Evolutionary conservation across 805 yeast genomes (phyloP), one percentile per base, ranked within the genome.

Genomic region (Maudiozyma serrabonitensis): DNA sequence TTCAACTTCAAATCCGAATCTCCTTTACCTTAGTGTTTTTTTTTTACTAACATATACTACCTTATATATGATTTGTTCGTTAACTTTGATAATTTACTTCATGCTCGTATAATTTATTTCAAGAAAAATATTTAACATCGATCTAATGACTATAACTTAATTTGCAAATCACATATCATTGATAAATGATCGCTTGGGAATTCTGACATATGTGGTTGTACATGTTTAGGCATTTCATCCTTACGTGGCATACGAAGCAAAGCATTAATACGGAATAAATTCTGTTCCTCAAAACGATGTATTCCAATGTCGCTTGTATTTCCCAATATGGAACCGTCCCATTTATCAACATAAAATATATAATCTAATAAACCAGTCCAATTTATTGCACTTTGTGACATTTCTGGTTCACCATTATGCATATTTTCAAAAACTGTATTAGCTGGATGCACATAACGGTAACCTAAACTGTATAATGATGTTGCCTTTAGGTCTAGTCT

Each of bases 171-270:
- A 2, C 89, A 90, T 72, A 87, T 79, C 69, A 90, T 64, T 57
- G 95, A 82, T 18, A 91, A 67, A 69, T 90, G 98, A 60, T 90
- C 98, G 51, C 95, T 86, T 3, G 95, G 95, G 61, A 81, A 88
- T 59, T 82, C 87, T 1, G 84, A 84, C 26, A 73, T 74, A 52
- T 88, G 75, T 0, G 97, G 97, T 57, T 84, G 90, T 0, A 95
- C 95, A 60, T 82, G 84, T 1, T 74, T 71, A 0, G 89, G 83
- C 91, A 88, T 82, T 46, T 89, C 95, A 5, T 67, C 71, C 0
- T 78, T 78, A 16, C 74, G 69, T 0, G 97, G 97, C 70, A 89
- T 64, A 49, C 79, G 72, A 50, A 90, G 70, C 43, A 89, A 68
- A 38, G 73, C 75, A 40, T 69, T 60, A 3, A 87, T 66, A 28